phyloP scores from a whole-genome alignment of 306 rosid genomes.

The Senna siamea region DNA sequence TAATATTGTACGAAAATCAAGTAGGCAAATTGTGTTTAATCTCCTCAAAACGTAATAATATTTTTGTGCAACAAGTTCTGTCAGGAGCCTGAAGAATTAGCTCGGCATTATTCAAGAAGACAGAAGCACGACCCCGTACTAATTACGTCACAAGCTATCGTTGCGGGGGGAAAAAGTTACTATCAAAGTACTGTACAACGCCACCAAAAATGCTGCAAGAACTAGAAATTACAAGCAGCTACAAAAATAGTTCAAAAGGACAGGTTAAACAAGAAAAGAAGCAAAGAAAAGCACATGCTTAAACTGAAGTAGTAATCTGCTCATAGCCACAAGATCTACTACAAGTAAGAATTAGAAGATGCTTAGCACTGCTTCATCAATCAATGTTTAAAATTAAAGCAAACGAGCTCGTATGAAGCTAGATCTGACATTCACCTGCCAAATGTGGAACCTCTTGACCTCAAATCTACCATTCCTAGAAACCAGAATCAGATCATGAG shows the following conservation, averaged over 20 bases:
- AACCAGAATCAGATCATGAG: conserved; percentile 43
- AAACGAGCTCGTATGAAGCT: conserved; percentile 27
- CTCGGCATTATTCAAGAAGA: conserved; percentile 14
- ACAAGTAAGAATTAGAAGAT: neutral
- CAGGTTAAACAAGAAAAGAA: neutral
- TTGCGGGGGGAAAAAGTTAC: neutral
- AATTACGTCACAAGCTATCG: neutral
- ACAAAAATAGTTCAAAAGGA: conserved; percentile 11
- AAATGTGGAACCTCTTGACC: conserved; percentile 52
- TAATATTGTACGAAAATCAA: conserved; percentile 18
- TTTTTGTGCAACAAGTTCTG: neutral
- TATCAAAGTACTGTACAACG: neutral
- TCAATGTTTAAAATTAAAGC: conserved; percentile 31
- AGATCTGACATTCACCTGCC: conserved; percentile 71
- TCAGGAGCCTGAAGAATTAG: conserved; percentile 19
- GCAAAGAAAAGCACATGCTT: neutral
- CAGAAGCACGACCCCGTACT: neutral
- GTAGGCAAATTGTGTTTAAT: conserved; percentile 14
- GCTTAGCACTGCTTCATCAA: conserved; percentile 33
- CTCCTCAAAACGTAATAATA: neutral
- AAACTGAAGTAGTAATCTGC: conserved; percentile 19
- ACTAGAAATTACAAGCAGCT: neutral
- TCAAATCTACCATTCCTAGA: conserved; percentile 71
- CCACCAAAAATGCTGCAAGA: conserved; percentile 10
- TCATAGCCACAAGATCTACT: conserved; percentile 54